Evolutionary conservation across 345 rosid species (phyloP), one percentile per base, ranked within the genome.

Genomic region (Hypericum perforatum): DNA sequence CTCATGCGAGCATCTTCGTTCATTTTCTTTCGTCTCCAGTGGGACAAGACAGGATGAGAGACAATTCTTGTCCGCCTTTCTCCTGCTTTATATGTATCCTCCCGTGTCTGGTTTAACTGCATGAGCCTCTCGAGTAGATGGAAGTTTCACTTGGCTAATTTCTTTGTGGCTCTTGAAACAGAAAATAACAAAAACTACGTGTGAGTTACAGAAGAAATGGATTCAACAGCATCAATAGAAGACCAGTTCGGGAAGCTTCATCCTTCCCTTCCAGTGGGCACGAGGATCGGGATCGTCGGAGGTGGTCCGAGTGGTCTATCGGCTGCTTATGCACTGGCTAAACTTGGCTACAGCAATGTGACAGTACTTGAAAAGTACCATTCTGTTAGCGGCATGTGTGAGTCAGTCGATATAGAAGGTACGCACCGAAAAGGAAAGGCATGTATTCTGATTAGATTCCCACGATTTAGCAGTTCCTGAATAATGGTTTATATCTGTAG

Each of bases 241-340:
- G 85, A 75, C 37, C 83, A 75, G 39, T 77, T 82, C 61, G 56
- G 66, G 54, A 82, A 71, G 75, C 69, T 77, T 60, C 85, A 82
- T 65, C 89, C 89, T 37, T 54, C 74, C 67, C 71, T 77, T 43
- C 76, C 80, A 2, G 56, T 71, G 62, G 55, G 70, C 56, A 63
- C 85, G 6, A 75, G 81, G 57, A 74, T 82, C 7, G 82, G 83
- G 45, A 71, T 82, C 37, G 60, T 82, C 0, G 89, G 85, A 64
- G 85, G 64, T 0, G 89, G 85, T 51, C 89, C 89, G 7, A 76
- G 89, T 50, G 85, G 82, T 53, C 36, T 79, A 42, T 82, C 89
- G n/a, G 77, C 85, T 3, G 83, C 89, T 4, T 82, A 74, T 64
- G 82, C 80, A 39, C 74, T 82, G 7, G 52, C 65, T n/a, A 75